These are phyloP conservation scores for Pythium volutum DNA, from an alignment of 352 stramenopile species.

Conservation along the genomic window DNA sequence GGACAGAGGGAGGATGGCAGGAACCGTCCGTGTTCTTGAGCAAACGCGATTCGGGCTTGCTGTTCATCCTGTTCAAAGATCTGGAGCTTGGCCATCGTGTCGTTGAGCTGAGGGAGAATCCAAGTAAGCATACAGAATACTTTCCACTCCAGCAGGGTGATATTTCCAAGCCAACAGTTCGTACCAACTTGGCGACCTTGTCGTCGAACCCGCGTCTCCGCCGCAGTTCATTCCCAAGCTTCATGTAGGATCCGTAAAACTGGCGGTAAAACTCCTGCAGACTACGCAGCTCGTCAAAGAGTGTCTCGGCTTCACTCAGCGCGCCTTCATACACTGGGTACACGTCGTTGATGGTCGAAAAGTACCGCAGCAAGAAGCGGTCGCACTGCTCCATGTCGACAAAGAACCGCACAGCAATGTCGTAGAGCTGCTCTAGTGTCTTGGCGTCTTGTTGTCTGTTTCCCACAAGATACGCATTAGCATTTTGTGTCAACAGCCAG, in stretches of 20 bases:
- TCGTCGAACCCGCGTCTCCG: slow-evolving; percentile 53
- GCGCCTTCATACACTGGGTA: slow-evolving; percentile 73
- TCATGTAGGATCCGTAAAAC: slow-evolving; percentile 63
- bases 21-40: slow-evolving; percentile 58
- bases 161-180: background rate
- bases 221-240: slow-evolving; percentile 52
- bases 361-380: slow-evolving; percentile 69
- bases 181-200: slow-evolving; percentile 49
- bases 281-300: slow-evolving; percentile 77
- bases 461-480: background rate
- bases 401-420: slow-evolving; percentile 61
- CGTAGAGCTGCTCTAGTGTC: slow-evolving; percentile 40
- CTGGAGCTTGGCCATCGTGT: slow-evolving; percentile 48
- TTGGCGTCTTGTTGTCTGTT: slow-evolving; percentile 32
- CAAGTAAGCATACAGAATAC: background rate
- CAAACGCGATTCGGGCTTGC: slow-evolving; percentile 40
- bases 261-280: slow-evolving; percentile 84
- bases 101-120: slow-evolving; percentile 38
- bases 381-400: slow-evolving; percentile 89
- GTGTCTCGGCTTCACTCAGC: slow-evolving; percentile 60
- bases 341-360: slow-evolving; percentile 84
- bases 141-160: background rate
- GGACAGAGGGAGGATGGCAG: slow-evolving; percentile 69
- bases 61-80: slow-evolving; percentile 49
- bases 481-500: no score